Evolutionary conservation across 805 yeast genomes (phyloP).

Genomic region (Wickerhamomyces strasburgensis): DNA sequence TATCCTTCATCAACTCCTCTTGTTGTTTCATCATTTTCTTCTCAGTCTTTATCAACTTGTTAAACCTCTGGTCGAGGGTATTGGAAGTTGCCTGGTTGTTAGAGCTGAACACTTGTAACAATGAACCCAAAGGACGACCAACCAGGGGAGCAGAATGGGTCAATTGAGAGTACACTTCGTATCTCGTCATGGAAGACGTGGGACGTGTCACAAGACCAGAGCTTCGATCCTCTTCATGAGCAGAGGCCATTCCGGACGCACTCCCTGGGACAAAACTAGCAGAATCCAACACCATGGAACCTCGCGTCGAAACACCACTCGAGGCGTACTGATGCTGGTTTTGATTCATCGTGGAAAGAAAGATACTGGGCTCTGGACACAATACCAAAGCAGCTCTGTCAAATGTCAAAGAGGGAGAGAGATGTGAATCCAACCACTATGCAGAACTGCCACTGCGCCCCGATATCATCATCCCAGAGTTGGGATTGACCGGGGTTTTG

Average conservation of each 20-base stretch:
- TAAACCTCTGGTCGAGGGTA: slow-evolving; percentile 29
- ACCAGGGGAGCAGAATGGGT: slow-evolving; percentile 8
- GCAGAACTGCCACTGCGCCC: too few species aligned
- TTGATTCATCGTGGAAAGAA: too few species aligned
- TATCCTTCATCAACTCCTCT: slow-evolving; percentile 35
- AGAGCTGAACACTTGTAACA: slow-evolving; percentile 22
- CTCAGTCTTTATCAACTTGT: slow-evolving; percentile 35
- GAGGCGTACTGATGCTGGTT: too few species aligned
- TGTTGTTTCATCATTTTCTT: slow-evolving; percentile 33
- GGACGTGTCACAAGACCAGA: slow-evolving; percentile 17
- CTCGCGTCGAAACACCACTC: slow-evolving; percentile 17
- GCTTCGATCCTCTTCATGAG: slow-evolving; percentile 12
- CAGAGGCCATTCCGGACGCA: slow-evolving; percentile 2
- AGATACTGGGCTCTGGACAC: too few species aligned
- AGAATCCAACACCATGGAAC: slow-evolving; percentile 1
- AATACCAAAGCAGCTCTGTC: too few species aligned
- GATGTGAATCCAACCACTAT: too few species aligned
- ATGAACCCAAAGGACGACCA: slow-evolving; percentile 19
- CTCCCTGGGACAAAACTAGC: slow-evolving; percentile 2
- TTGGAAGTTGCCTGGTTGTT: slow-evolving; percentile 23
- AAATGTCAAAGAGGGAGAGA: too few species aligned
- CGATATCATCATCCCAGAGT: too few species aligned
- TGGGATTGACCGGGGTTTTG: too few species aligned
- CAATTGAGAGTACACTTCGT: slow-evolving; percentile 11
- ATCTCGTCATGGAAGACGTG: slow-evolving; percentile 9